Percentiles rank a stretch among this genome's conserved stretches.
phyloP scores from a whole-genome alignment of 768 basidiomycete species.

The Panus rudis region DNA sequence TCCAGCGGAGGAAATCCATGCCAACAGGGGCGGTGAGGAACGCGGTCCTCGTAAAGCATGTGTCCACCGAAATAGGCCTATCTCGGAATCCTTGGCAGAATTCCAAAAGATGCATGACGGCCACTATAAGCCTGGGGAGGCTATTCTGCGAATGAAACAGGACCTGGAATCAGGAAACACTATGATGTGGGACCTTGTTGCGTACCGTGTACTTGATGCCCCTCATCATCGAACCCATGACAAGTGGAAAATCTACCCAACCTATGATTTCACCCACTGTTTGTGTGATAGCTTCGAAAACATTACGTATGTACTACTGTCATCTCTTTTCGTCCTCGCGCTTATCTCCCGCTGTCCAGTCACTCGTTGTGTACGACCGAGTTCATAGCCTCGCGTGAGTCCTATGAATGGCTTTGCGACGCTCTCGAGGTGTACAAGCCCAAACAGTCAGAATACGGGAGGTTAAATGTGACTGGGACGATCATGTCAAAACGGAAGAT shows the following conservation, averaged over 20 bases:
- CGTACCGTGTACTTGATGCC: slow-evolving; percentile 86
- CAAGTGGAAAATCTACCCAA: slow-evolving; percentile 97
- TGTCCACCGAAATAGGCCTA: slow-evolving; percentile 75
- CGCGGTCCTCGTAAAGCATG: slow-evolving; percentile 78
- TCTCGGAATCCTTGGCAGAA: slow-evolving; percentile 81
- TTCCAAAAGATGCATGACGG: slow-evolving; percentile 93
- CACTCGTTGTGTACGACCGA: slow-evolving; percentile 97
- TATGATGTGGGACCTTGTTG: slow-evolving; percentile 99
- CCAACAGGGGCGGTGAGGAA: slow-evolving; percentile 78
- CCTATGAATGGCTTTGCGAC: slow-evolving; percentile 99
- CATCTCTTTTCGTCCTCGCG: neutral
- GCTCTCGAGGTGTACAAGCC: slow-evolving; percentile 97
- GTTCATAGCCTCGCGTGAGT: slow-evolving; percentile 91
- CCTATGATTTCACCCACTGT: slow-evolving; percentile 99
- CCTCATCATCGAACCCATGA: slow-evolving; percentile 90
- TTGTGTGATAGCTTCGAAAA: slow-evolving; percentile 98
- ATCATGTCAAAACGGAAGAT: slow-evolving; percentile 98
- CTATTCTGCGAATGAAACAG: slow-evolving; percentile 95
- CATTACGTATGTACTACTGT: slow-evolving; percentile 71
- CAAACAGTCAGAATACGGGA: slow-evolving; percentile 92
- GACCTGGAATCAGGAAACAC: slow-evolving; percentile 89
- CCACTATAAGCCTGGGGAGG: slow-evolving; percentile 85
- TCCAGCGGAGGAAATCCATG: slow-evolving; percentile 87
- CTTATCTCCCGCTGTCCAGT: slow-evolving; percentile 33
- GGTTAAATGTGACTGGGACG: slow-evolving; percentile 88